phyloP scores from a whole-genome alignment of 2,329 filamentous ascomycete genomes.

The Penicillium glabrum region DNA sequence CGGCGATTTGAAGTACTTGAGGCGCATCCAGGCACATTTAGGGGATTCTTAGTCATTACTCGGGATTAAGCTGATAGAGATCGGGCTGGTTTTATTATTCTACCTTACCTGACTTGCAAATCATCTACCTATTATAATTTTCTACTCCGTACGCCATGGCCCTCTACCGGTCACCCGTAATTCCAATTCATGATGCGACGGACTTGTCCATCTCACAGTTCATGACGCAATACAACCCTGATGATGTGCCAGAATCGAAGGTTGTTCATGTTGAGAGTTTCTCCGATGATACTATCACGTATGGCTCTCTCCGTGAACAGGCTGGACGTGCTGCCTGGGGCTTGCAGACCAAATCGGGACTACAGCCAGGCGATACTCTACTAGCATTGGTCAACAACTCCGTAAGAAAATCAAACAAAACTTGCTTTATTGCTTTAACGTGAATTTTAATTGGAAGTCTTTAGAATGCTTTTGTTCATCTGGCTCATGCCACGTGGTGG shows the following conservation, averaged over 20 bases:
- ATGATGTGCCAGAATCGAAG: slow-evolving; percentile 21
- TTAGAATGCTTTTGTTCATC: slow-evolving; percentile 25
- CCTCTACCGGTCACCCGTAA: slow-evolving; percentile 4
- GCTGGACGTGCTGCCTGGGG: slow-evolving; percentile 25
- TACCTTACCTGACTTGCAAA: neutral
- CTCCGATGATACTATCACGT: slow-evolving; percentile 23
- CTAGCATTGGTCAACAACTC: slow-evolving; percentile 27
- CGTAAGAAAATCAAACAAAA: slow-evolving; percentile 1
- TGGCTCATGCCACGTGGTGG: slow-evolving; percentile 29
- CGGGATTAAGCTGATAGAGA: neutral
- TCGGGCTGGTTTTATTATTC: neutral
- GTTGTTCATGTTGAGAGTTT: slow-evolving; percentile 26
- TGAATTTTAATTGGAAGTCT: neutral
- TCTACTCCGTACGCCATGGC: neutral
- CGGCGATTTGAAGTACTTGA: neutral
- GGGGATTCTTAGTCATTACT: neutral
- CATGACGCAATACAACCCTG: slow-evolving; percentile 27
- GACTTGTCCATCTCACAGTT: slow-evolving; percentile 23
- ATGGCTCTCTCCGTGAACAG: slow-evolving; percentile 25
- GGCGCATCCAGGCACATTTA: neutral
- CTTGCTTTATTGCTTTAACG: no score
- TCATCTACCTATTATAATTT: neutral
- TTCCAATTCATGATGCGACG: slow-evolving; percentile 10
- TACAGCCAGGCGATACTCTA: slow-evolving; percentile 20
- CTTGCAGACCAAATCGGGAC: slow-evolving; percentile 15